These are phyloP conservation scores for Microdochium bolleyi DNA, from an alignment of 2,329 filamentous ascomycete species.

Conservation along the genomic window DNA sequence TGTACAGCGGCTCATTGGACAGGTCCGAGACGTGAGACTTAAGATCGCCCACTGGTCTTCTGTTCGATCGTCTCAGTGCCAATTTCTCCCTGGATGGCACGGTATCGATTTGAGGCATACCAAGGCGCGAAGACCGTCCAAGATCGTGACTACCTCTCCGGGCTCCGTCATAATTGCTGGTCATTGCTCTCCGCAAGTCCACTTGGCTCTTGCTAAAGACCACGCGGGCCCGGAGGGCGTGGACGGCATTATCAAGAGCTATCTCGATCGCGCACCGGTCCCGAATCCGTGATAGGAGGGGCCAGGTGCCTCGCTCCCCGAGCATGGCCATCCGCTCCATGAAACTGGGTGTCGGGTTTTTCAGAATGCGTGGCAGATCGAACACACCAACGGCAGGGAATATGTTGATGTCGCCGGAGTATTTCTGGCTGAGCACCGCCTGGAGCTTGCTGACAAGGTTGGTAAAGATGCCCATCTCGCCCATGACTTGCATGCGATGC, in stretches of 20 bases:
- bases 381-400: conserved; percentile 69
- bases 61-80: conserved; percentile 38
- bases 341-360: conserved; percentile 79
- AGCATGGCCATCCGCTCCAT: conserved; percentile 71
- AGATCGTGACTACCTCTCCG: conserved; percentile 11
- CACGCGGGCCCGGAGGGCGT: conserved; percentile 57
- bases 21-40: conserved; percentile 23
- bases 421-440: conserved; percentile 81
- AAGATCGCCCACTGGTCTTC: conserved; percentile 33
- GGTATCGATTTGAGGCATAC: conserved; percentile 4
- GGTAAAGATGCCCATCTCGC: conserved; percentile 73
- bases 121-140: conserved; percentile 4
- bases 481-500: conserved; percentile 71
- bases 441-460: conserved; percentile 70
- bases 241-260: conserved; percentile 69
- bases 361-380: conserved; percentile 69
- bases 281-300: conserved; percentile 74
- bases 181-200: conserved; percentile 42
- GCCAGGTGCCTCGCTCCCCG: conserved; percentile 87
- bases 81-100: conserved; percentile 17
- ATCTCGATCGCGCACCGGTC: conserved; percentile 87
- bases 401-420: conserved; percentile 93
- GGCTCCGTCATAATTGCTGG: conserved; percentile 18
- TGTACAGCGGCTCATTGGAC: conserved; percentile 25
- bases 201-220: conserved; percentile 61